Evolutionary conservation across 2,329 filamentous ascomycete genomes (phyloP).

Genomic region (Biscogniauxia marginata): DNA sequence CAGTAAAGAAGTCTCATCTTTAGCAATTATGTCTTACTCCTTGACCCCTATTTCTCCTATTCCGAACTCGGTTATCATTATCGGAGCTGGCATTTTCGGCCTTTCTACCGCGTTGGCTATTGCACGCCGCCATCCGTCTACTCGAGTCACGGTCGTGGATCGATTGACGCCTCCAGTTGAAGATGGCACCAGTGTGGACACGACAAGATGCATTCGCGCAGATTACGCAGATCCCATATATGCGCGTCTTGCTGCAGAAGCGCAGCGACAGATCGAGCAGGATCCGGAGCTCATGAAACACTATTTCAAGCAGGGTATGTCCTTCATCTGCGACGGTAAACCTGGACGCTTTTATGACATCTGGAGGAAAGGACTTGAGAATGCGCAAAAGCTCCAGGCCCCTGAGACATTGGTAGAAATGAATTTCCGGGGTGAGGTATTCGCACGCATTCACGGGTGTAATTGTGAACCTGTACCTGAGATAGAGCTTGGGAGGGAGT

Average conservation of each 20-base stretch:
- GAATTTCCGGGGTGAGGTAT: background rate
- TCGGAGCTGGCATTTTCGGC: slow-evolving; percentile 1
- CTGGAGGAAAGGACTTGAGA: background rate
- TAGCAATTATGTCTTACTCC: too few species aligned
- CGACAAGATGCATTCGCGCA: background rate
- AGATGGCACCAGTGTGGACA: slow-evolving; percentile 1
- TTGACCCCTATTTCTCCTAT: too few species aligned
- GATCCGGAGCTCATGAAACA: background rate
- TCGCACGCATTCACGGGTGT: background rate
- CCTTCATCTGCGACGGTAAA: background rate
- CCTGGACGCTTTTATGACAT: background rate
- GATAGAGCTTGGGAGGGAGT: background rate
- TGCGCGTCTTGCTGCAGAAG: background rate
- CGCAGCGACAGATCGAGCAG: background rate
- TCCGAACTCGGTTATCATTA: background rate
- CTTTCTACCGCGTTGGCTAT: background rate
- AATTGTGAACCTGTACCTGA: background rate
- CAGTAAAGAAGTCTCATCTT: too few species aligned
- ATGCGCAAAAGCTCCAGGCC: background rate
- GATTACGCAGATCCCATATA: slow-evolving; percentile 1
- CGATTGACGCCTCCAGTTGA: background rate
- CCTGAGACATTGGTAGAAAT: background rate
- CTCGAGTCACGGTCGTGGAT: background rate
- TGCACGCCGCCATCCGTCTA: background rate
- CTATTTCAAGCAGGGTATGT: background rate